phyloP scores from a whole-genome alignment of 2,329 filamentous ascomycete genomes.

The Bipolaris victoriae region DNA sequence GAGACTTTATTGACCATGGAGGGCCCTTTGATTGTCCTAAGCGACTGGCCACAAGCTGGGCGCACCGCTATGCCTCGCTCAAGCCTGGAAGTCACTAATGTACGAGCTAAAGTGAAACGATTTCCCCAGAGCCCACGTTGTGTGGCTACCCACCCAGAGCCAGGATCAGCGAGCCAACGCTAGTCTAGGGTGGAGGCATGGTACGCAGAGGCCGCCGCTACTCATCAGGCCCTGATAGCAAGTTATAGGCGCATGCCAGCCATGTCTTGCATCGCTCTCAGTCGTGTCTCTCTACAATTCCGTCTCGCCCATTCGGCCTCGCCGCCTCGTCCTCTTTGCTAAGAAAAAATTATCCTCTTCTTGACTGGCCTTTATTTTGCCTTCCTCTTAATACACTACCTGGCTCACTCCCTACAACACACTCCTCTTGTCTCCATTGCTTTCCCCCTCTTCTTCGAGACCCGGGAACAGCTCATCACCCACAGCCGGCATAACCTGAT shows the following conservation, averaged over 20 bases:
- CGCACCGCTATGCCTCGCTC: conserved; percentile 27
- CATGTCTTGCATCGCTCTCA: conserved; percentile 34
- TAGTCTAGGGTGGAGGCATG: conserved; percentile 33
- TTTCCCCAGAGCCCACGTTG: conserved; percentile 48
- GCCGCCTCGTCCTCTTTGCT: conserved; percentile 18
- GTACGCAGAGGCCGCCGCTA: conserved; percentile 34
- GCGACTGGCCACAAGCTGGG: conserved; percentile 19
- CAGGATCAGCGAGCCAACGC: conserved; percentile 38
- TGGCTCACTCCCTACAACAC: conserved; percentile 32
- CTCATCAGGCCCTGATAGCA: conserved; percentile 41
- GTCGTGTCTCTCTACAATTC: conserved; percentile 24
- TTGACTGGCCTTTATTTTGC: conserved; percentile 22
- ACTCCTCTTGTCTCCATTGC: conserved; percentile 28
- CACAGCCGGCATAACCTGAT: conserved; percentile 26
- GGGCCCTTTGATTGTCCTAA: conserved; percentile 12
- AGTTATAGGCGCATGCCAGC: conserved; percentile 47
- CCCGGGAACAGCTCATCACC: conserved; percentile 33
- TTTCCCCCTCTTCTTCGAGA: conserved; percentile 22
- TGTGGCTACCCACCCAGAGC: conserved; percentile 41
- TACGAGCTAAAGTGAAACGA: conserved; percentile 45
- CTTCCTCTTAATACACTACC: conserved; percentile 25
- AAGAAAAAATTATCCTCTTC: conserved; percentile 21
- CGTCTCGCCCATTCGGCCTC: conserved; percentile 20
- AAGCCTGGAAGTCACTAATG: conserved; percentile 25
- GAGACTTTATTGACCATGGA: conserved; percentile 18